phyloP scores from a whole-genome alignment of 1,139 yeast genomes.

The Sugiyamaella castrensis region DNA sequence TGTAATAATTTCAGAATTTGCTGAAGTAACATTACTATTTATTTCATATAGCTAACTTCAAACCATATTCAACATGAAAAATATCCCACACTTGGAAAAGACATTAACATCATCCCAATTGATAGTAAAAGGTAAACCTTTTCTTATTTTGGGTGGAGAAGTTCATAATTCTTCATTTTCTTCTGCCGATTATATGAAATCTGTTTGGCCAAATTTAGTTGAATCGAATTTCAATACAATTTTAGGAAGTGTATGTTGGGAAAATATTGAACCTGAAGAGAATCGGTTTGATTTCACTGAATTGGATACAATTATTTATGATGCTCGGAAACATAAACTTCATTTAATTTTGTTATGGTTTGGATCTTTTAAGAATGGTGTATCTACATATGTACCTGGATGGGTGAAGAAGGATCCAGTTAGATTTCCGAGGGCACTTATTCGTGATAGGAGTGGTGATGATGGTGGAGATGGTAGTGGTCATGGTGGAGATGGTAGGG shows the following conservation, averaged over 20 bases:
- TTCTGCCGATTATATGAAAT: conserved; percentile 16
- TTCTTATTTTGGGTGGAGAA: conserved; percentile 17
- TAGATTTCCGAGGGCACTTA: conserved; percentile 14
- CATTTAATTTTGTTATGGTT: conserved; percentile 17
- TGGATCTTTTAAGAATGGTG: conserved; percentile 19
- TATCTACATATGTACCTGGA: conserved; percentile 16
- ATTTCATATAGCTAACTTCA: too few species aligned
- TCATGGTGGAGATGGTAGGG: too few species aligned
- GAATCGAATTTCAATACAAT: conserved; percentile 15
- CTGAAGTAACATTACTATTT: too few species aligned
- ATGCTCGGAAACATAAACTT: conserved; percentile 12
- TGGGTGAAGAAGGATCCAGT: conserved; percentile 16
- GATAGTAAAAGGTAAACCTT: conserved; percentile 1
- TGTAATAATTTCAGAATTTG: too few species aligned
- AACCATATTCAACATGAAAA: too few species aligned
- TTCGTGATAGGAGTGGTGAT: conserved; percentile 3
- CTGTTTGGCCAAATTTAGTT: conserved; percentile 14
- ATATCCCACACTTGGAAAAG: too few species aligned
- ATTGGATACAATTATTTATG: conserved; percentile 12
- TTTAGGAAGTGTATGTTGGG: conserved; percentile 20
- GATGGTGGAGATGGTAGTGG: too few species aligned
- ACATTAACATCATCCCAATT: too few species aligned
- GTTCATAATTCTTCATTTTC: conserved; percentile 20
- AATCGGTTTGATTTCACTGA: conserved; percentile 15
- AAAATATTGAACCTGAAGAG: conserved; percentile 18